Base-by-base conservation (phyloP, 495 filamentous ascomycete genomes). In the Hyaloscypha hepaticicola region DNA sequence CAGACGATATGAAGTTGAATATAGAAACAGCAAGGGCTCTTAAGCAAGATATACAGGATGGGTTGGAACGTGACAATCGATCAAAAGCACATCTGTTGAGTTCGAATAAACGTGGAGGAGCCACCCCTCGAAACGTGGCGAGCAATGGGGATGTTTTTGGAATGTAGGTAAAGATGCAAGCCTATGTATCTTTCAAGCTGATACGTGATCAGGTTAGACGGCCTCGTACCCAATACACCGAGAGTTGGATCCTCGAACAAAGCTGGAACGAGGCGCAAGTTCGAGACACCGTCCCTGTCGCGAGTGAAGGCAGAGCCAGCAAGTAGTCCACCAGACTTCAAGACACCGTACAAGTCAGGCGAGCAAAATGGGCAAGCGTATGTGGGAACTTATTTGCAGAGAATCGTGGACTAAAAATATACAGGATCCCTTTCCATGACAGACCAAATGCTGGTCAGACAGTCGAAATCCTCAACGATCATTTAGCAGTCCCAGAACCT, bases 41-140 rank as follows among this genome's bases (percentile, higher is more conserved):
- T 67, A 96, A 96, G 74, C 88, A 91, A 71, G 88, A 94, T 77
- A 76, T 97, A 0, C 91, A 93, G 69, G 93, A 96, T 63, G 80
- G 82, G 31, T 76, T 97, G 63, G 93, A 96, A 69, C 85, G 92
- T 59, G 86, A 90, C 49, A 85, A 74, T 56, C 77, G 86, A 49
- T 78, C 77, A 28, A 90, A 87, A 77, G 73, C 81, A 66, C 82
- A 79, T 76, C 82, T 75, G 55, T 83, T 77, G 66, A 80, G 82
- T 72, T 71, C 81, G 21, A 87, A 90, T 65, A 92, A 88, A 78
- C 83, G 87, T 50, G 68, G 68, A 53, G 77, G 77, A 34, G 80
- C 84, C 55, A 93, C 91, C 57, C 91, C 92, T 38, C 82, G 91
- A 51, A 80, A 78, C 64, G 80, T 74, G 11, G 77, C 72, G 21